Conservation (phyloP, 2,329 filamentous ascomycete species). For the Aspergillus pseudotamarii region DNA sequence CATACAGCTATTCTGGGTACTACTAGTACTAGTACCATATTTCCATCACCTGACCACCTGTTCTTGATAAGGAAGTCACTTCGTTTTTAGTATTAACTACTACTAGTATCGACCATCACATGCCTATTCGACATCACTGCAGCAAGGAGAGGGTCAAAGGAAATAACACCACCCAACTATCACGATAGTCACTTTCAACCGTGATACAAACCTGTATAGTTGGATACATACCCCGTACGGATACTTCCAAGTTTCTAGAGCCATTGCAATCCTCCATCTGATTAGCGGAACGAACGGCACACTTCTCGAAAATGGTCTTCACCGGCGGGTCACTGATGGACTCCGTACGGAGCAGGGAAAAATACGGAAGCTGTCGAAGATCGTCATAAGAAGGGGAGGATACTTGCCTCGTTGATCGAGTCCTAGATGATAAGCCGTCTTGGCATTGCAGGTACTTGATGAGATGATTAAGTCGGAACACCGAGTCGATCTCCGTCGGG, state of each 20-base stretch:
- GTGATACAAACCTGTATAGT: constrained; percentile 8
- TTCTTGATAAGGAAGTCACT: not conserved
- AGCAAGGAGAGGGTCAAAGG: not conserved
- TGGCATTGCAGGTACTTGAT: constrained; percentile 4
- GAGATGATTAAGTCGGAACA: constrained; percentile 12
- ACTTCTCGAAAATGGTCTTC: not conserved
- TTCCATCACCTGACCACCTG: not conserved
- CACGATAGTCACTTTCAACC: constrained; percentile 2
- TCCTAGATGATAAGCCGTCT: constrained; percentile 11
- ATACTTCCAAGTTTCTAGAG: constrained; percentile 1
- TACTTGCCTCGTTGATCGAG: constrained; percentile 9
- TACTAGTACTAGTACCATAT: no score
- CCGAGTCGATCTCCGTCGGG: constrained; percentile 4
- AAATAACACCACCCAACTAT: not conserved
- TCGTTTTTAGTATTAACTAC: not conserved
- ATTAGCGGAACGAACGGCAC: not conserved
- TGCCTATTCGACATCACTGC: not conserved
- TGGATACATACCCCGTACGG: constrained; percentile 9
- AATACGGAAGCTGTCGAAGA: constrained; percentile 9
- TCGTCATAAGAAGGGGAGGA: constrained; percentile 13
- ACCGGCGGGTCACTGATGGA: not conserved
- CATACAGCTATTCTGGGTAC: no score
- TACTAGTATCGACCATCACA: not conserved
- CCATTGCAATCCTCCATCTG: not conserved
- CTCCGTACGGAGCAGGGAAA: constrained; percentile 3